Evolutionary conservation across 352 stramenopile genomes (phyloP).

Genomic region (Pythium dissimile): DNA sequence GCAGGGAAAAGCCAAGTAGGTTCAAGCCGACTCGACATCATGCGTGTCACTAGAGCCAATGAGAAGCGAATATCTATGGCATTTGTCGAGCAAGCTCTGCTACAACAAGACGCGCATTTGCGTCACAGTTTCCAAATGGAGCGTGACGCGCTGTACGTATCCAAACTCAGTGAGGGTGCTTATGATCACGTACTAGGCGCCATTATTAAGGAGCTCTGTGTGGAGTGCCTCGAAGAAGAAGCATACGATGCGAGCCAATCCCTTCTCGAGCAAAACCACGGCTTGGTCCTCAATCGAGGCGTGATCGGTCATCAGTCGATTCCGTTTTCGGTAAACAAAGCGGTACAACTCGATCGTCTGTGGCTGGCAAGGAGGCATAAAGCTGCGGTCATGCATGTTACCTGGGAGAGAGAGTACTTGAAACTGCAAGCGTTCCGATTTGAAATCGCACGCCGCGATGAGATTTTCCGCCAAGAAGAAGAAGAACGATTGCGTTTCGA

Average conservation of each 20-base stretch:
- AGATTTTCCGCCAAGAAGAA: slow-evolving; percentile 44
- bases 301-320: background rate
- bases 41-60: slow-evolving; percentile 44
- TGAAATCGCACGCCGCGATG: slow-evolving; percentile 50
- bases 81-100: slow-evolving; percentile 40
- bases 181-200: slow-evolving; percentile 23
- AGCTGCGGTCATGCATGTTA: slow-evolving; percentile 23
- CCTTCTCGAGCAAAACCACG: slow-evolving; percentile 1
- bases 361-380: slow-evolving; percentile 43
- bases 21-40: slow-evolving; percentile 37
- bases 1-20: slow-evolving; percentile 2
- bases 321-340: background rate
- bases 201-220: slow-evolving; percentile 25
- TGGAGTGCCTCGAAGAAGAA: slow-evolving; percentile 24
- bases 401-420: slow-evolving; percentile 41
- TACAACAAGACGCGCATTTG: slow-evolving; percentile 30
- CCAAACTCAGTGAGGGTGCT: slow-evolving; percentile 22
- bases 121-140: slow-evolving; percentile 29
- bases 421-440: slow-evolving; percentile 46
- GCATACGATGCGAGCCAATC: slow-evolving; percentile 2
- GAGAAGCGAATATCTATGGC: slow-evolving; percentile 70
- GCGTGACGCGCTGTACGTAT: slow-evolving; percentile 24
- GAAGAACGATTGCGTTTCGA: slow-evolving; percentile 46
- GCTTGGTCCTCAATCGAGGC: background rate
- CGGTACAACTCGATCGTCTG: slow-evolving; percentile 34